Percentiles rank a stretch among this genome's conserved stretches.
Evolutionary conservation across 2,329 filamentous ascomycete genomes (phyloP).

Genomic region (Apiospora rasikravindrae): DNA sequence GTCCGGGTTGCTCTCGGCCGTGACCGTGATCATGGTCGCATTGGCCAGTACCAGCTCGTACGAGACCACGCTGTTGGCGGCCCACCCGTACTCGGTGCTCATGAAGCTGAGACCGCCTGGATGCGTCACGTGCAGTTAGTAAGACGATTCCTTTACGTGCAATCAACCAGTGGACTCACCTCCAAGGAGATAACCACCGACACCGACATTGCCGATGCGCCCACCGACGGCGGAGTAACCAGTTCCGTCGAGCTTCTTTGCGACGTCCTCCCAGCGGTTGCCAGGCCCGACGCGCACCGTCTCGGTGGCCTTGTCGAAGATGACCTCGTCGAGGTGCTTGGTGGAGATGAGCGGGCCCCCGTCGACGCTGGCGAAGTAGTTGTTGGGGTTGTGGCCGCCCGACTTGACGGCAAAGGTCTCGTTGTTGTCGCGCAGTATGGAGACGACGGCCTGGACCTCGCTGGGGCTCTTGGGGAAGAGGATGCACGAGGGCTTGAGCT

Average conservation of each 20-base stretch:
- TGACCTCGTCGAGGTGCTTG: conserved; percentile 47
- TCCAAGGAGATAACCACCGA: conserved; percentile 57
- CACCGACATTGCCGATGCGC: conserved; percentile 52
- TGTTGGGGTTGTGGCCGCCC: conserved; percentile 63
- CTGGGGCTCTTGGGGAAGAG: conserved; percentile 51
- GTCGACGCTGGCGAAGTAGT: conserved; percentile 56
- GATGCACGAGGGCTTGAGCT: conserved; percentile 52
- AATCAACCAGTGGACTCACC: conserved; percentile 44
- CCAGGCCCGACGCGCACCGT: conserved; percentile 52
- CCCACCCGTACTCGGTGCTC: conserved; percentile 56
- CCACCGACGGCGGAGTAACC: conserved; percentile 51
- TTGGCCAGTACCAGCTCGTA: conserved; percentile 59
- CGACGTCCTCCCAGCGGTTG: conserved; percentile 49
- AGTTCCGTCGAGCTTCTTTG: conserved; percentile 45
- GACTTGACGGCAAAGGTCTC: conserved; percentile 60
- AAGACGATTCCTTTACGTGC: neutral
- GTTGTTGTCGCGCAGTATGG: conserved; percentile 50
- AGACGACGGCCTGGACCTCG: conserved; percentile 59
- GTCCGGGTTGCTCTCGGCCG: conserved; percentile 47
- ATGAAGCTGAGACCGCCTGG: conserved; percentile 50
- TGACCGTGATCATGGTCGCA: conserved; percentile 53
- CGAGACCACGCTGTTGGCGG: conserved; percentile 53
- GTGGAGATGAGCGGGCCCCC: conserved; percentile 57
- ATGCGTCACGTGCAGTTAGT: neutral
- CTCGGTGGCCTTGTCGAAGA: conserved; percentile 42